phyloP scores from a whole-genome alignment of 805 yeast species.

The Middelhovenomyces tepae region DNA sequence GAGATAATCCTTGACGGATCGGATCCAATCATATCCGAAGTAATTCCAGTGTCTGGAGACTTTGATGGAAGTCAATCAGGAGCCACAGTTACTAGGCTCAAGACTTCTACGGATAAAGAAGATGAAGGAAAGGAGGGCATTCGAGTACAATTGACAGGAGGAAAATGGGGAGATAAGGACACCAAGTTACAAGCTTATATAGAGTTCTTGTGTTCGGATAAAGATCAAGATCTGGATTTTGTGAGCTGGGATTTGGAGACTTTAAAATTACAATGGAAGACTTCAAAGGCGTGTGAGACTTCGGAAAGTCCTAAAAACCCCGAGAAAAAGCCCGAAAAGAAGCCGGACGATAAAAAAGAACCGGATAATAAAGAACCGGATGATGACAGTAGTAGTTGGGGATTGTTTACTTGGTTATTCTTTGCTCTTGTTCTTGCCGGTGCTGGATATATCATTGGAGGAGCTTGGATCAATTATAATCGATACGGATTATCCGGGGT shows the following conservation, averaged over 20 bases:
- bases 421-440: conserved; percentile 63
- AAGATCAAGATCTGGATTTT: conserved; percentile 7
- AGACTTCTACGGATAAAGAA: conserved; percentile 5
- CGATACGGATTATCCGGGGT: conserved; percentile 59
- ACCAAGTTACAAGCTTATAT: conserved; percentile 27
- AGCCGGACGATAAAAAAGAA: conserved; percentile 4
- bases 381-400: conserved; percentile 49
- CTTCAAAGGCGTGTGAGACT: conserved; percentile 23
- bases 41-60: conserved; percentile 40
- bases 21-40: conserved; percentile 43
- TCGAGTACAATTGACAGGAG: conserved; percentile 38
- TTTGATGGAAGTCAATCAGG: conserved; percentile 24
- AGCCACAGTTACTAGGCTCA: conserved; percentile 12
- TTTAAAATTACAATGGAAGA: conserved; percentile 14
- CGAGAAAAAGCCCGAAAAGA: neutral
- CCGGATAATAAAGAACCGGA: conserved; percentile 19
- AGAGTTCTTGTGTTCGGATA: conserved; percentile 20
- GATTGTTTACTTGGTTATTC: conserved; percentile 76
- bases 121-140: conserved; percentile 26
- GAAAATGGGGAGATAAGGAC: conserved; percentile 61
- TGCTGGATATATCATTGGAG: conserved; percentile 62
- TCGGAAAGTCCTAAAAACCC: conserved; percentile 3
- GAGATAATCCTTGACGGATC: conserved; percentile 42
- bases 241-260: conserved; percentile 15
- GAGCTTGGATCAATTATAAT: conserved; percentile 68